Evolutionary conservation across 2,329 filamentous ascomycete species (phyloP).

Genomic region (Fusarium succisae): DNA sequence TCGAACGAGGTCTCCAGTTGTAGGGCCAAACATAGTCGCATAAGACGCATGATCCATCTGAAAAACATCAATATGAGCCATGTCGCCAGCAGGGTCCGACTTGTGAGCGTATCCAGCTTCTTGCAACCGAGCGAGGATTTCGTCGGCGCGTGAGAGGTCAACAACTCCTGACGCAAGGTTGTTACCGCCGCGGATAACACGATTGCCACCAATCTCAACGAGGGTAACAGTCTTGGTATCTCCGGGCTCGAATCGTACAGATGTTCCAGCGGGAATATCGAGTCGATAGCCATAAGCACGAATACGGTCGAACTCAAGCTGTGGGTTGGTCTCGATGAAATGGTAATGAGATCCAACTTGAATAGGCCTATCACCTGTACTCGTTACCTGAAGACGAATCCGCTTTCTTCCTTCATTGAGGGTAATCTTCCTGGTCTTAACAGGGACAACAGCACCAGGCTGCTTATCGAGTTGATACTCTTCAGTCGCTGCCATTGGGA

Average conservation of each 20-base stretch:
- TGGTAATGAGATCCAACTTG: slow-evolving; percentile 97
- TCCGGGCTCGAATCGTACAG: slow-evolving; percentile 92
- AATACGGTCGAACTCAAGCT: slow-evolving; percentile 86
- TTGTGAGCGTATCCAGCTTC: slow-evolving; percentile 81
- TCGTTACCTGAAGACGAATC: slow-evolving; percentile 80
- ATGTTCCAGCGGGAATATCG: slow-evolving; percentile 91
- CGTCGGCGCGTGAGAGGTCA: slow-evolving; percentile 68
- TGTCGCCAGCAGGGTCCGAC: slow-evolving; percentile 68
- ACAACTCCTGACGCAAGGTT: slow-evolving; percentile 77
- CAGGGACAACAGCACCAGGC: slow-evolving; percentile 82
- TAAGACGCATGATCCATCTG: slow-evolving; percentile 84
- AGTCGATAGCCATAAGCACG: slow-evolving; percentile 85
- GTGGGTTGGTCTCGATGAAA: slow-evolving; percentile 93
- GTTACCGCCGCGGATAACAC: slow-evolving; percentile 86
- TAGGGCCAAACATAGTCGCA: slow-evolving; percentile 90
- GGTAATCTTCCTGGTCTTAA: slow-evolving; percentile 71
- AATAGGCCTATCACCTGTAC: slow-evolving; percentile 87
- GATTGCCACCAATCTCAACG: slow-evolving; percentile 85
- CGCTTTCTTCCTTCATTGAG: slow-evolving; percentile 80
- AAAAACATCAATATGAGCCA: slow-evolving; percentile 66
- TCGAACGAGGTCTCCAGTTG: slow-evolving; percentile 84
- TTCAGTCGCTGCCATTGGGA: slow-evolving; percentile 71
- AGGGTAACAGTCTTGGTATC: slow-evolving; percentile 90
- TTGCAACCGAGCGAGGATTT: slow-evolving; percentile 74
- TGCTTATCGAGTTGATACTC: slow-evolving; percentile 74